Evolutionary conservation across 1,139 yeast species (phyloP).

Genomic region (Candida glucosophila): DNA sequence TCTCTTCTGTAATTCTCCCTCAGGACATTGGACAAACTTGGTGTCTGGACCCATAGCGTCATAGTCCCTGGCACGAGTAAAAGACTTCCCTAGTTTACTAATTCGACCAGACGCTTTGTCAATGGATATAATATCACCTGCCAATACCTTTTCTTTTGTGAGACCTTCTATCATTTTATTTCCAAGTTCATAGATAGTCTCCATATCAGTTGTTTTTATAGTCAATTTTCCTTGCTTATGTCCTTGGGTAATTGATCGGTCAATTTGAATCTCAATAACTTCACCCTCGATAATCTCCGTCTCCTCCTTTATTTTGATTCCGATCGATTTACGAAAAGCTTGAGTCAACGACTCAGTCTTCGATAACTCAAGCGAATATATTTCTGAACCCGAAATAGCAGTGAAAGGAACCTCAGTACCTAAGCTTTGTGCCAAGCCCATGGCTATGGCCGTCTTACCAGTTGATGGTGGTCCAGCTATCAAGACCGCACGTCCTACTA

Average conservation of each 20-base stretch:
- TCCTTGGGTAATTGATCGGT: slow-evolving; percentile 92
- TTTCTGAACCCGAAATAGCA: slow-evolving; percentile 88
- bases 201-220: slow-evolving; percentile 98
- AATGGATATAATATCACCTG: slow-evolving; percentile 94
- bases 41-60: slow-evolving; percentile 99
- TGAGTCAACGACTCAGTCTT: slow-evolving; percentile 95
- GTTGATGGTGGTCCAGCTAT: slow-evolving; percentile 98
- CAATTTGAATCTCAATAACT: slow-evolving; percentile 96
- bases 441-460: slow-evolving; percentile 98
- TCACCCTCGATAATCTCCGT: slow-evolving; percentile 98
- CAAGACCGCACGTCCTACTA: slow-evolving; percentile 94
- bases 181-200: slow-evolving; percentile 94
- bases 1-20: slow-evolving; percentile 94
- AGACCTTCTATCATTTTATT: slow-evolving; percentile 96
- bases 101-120: slow-evolving; percentile 95
- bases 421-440: slow-evolving; percentile 86
- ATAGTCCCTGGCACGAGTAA: slow-evolving; percentile 92
- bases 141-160: slow-evolving; percentile 89
- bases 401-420: slow-evolving; percentile 95
- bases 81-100: slow-evolving; percentile 89
- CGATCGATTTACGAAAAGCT: slow-evolving; percentile 92
- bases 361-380: slow-evolving; percentile 81
- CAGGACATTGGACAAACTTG: slow-evolving; percentile 96
- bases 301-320: slow-evolving; percentile 91
- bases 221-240: slow-evolving; percentile 97